Base-by-base conservation (phyloP, 129 eudicot species). In the Tanacetum coccineum region DNA sequence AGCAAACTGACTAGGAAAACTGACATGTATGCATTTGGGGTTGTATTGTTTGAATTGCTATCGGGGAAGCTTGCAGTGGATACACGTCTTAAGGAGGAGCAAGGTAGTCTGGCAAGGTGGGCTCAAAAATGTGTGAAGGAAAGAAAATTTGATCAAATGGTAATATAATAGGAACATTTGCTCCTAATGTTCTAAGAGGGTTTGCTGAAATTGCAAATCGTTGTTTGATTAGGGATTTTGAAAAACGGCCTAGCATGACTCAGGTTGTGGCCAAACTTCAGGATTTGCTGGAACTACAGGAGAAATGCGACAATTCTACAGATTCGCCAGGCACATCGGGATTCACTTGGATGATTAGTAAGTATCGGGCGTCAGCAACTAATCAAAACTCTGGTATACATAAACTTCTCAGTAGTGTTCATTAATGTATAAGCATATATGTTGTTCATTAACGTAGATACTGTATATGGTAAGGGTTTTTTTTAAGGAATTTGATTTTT, bases 21-120 rank as follows among this genome's bases (percentile, higher is more conserved):
- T 11, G 69, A 75, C 21, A 73, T 67, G 15, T 67, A 47, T n/a
- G 63, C 79, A 48, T 75, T 67, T 67, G 79, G 79, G 28, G 74
- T 75, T 39, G 39, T 73, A 22, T 28, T 73, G 7, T 73, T 63
- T 45, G 78, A 73, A 64, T 28, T 73, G 64, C 20, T 73, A 53
- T 54, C 62, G 1, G 79, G 69, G 50, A 75, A 70, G 74, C 70
- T 63, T 45, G 20, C 70, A 1, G 70, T 69, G 9, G 80, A 69
- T 4, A 25, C 4, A 61, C 19, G 20, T 0, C 5, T 25, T 10
- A 22, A 13, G 2, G 75, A 68, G 45, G 75, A 76, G 1, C 52
- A 76, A 19, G 20, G 55, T 47, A 64, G 80, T 61, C 62, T 75
- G 52, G 80, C 63, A n/a, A 39, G 54, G 51, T 75, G 68, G 70